Evolutionary conservation across 345 rosid species (phyloP), one percentile per base, ranked within the genome.

Genomic region (Tarenaya hassleriana): DNA sequence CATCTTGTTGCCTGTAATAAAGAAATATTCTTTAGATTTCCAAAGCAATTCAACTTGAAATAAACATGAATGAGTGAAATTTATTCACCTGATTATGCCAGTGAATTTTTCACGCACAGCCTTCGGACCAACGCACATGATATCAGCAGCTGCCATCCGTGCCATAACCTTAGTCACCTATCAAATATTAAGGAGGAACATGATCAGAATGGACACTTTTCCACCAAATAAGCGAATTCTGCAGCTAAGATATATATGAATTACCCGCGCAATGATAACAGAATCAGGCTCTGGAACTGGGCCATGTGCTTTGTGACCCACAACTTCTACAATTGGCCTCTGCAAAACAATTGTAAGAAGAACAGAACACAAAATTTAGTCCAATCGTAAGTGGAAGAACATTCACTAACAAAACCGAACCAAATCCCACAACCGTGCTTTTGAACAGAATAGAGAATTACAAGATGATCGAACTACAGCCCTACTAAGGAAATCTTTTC

Each of bases 121-220:
- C 68, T 82, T 91, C 20, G 86, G 24, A 47, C 87, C 96, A 63
- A 91, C 86, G 60, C 98, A 91, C 75, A 84, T 66, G 58, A 91
- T 84, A 74, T 87, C 88, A 53, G 73, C 86, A 10, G 95, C 62
- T 41, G 92, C 92, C 78, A 69, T 74, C 34, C 69, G 75, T n/a
- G 87, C 71, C 80, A 79, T 80, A 56, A 91, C 95, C 77, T 82
- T 91, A 7, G 98, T 84, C 43, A 91, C 78, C 90, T 89, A 63
- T 47, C 34, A 47, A 31, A 1, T 37, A 8, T 2, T 7, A 16
- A 11, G 20, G 4, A 33, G 14, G 1, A 9, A 12, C 16, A 45
- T n/a, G n/a, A n/a, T n/a, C n/a, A 7, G n/a, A n/a, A 33, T 29
- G 15, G 31, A 37, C 20, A 4, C 1, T 16, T 18, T 51, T 3